Conservation (phyloP, 306 rosid species). For the Quercus suber region DNA sequence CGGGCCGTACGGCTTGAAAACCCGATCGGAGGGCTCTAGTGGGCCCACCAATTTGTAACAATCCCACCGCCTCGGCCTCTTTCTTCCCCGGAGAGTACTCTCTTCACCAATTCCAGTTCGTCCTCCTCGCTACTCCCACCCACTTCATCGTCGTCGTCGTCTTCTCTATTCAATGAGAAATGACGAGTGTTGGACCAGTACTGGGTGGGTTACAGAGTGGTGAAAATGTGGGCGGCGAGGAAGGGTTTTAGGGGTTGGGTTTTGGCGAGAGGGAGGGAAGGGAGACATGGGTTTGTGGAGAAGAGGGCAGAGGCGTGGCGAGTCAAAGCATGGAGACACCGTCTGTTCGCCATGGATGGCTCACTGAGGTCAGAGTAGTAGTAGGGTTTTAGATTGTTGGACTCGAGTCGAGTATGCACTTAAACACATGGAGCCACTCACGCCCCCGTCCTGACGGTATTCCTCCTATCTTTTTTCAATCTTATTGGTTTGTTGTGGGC, state of each 20-base stretch:
- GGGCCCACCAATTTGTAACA: conserved; percentile 72
- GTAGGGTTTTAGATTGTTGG: conserved; percentile 22
- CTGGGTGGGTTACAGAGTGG: conserved; percentile 18
- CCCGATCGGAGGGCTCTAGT: conserved; percentile 42
- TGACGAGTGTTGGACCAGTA: conserved; percentile 36
- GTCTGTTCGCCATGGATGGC: conserved; percentile 59
- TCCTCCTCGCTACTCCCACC: conserved; percentile 39
- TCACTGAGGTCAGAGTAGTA: neutral
- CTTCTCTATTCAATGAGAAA: conserved; percentile 49
- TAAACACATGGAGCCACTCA: no score
- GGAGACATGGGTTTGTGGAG: conserved; percentile 32
- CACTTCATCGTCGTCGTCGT: conserved; percentile 24
- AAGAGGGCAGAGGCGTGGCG: conserved; percentile 50
- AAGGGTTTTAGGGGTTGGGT: conserved; percentile 17
- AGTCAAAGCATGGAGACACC: conserved; percentile 53
- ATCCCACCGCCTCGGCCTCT: conserved; percentile 68
- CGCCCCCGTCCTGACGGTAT: no score
- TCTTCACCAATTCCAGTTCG: conserved; percentile 37
- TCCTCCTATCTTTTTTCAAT: no score
- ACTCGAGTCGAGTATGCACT: no score
- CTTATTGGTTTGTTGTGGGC: no score
- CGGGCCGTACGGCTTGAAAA: conserved; percentile 72
- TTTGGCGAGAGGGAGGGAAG: conserved; percentile 19
- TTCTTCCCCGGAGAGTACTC: conserved; percentile 68
- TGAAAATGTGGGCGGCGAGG: conserved; percentile 22